A percentile compares a stretch with the other conserved stretches of the same genome.
These are phyloP conservation scores for Apiotrichum gracile DNA, from an alignment of 1,284 basidiomycete genomes.

Conservation along the genomic window DNA sequence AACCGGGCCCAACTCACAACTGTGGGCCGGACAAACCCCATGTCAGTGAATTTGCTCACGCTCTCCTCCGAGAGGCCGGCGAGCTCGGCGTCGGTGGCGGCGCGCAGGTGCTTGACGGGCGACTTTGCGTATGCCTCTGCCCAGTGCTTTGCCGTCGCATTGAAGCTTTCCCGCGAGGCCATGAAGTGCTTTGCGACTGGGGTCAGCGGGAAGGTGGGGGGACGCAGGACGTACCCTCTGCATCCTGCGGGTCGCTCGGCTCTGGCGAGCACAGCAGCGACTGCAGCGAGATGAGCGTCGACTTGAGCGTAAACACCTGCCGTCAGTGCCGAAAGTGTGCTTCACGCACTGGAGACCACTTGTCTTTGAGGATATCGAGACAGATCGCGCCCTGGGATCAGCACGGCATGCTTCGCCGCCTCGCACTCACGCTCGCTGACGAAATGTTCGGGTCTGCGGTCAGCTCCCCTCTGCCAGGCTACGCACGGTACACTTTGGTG, in stretches of 20 bases:
- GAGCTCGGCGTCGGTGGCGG: slow-evolving; percentile 41
- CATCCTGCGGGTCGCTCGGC: slow-evolving; percentile 95
- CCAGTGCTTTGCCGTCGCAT: slow-evolving; percentile 92
- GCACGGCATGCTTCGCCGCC: not conserved
- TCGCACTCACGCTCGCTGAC: slow-evolving; percentile 63
- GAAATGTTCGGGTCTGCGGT: slow-evolving; percentile 75
- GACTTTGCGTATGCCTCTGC: slow-evolving; percentile 80
- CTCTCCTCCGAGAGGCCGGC: slow-evolving; percentile 50
- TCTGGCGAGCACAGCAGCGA: slow-evolving; percentile 93
- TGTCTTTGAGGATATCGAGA: slow-evolving; percentile 73
- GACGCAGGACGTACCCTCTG: slow-evolving; percentile 55
- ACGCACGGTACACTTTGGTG: slow-evolving; percentile 81
- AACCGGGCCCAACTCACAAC: slow-evolving; percentile 37
- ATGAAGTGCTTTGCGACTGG: slow-evolving; percentile 90
- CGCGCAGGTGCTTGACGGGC: slow-evolving; percentile 38
- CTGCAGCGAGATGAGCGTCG: slow-evolving; percentile 92
- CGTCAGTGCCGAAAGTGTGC: not conserved
- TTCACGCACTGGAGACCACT: slow-evolving; percentile 56
- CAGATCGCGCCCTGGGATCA: slow-evolving; percentile 47
- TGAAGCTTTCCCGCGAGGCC: slow-evolving; percentile 77
- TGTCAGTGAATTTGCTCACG: slow-evolving; percentile 49
- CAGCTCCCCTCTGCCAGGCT: too few relatives aligned
- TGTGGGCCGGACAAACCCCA: slow-evolving; percentile 48
- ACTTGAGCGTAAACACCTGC: slow-evolving; percentile 84
- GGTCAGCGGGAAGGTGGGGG: not conserved